A percentile compares a stretch with the other conserved stretches of the same genome.
Conservation (phyloP, 129 eudicot genomes). For the Flaveria sonorensis region DNA sequence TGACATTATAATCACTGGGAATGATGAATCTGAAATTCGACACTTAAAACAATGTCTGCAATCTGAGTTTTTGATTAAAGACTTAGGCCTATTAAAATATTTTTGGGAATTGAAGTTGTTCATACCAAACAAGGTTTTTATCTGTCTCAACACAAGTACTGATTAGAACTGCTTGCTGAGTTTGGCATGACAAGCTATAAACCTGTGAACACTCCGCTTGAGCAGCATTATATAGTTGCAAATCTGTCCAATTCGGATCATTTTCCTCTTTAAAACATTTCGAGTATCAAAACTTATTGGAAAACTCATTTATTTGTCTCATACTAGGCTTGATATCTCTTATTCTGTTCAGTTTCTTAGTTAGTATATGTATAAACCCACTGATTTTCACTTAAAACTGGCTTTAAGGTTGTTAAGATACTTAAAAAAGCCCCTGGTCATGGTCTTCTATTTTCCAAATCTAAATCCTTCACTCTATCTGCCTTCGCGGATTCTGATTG, state of each 20-base stretch:
- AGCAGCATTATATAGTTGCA: too few species aligned
- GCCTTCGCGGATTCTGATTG: neutral
- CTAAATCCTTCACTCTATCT: fast-evolving
- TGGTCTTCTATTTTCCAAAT: neutral
- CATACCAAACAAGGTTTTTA: too few species aligned
- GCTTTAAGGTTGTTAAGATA: neutral
- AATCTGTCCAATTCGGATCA: too few species aligned
- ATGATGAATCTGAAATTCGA: too few species aligned
- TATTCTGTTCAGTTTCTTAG: neutral
- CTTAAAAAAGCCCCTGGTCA: neutral
- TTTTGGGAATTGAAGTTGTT: too few species aligned
- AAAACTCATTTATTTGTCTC: neutral
- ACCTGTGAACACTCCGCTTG: too few species aligned
- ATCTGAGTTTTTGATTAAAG: too few species aligned
- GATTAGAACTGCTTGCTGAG: neutral
- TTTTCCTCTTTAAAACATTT: too few species aligned
- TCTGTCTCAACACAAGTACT: too few species aligned
- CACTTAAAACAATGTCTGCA: too few species aligned
- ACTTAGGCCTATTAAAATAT: too few species aligned
- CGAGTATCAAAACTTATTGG: neutral
- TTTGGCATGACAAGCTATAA: too few species aligned
- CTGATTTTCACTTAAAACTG: neutral
- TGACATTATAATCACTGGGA: neutral
- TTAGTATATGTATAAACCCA: neutral
- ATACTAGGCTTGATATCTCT: neutral